A percentile compares a stretch with the other conserved stretches of the same genome.
These are phyloP conservation scores for Fusarium concolor DNA, from an alignment of 2,329 filamentous ascomycete genomes.

Conservation along the genomic window DNA sequence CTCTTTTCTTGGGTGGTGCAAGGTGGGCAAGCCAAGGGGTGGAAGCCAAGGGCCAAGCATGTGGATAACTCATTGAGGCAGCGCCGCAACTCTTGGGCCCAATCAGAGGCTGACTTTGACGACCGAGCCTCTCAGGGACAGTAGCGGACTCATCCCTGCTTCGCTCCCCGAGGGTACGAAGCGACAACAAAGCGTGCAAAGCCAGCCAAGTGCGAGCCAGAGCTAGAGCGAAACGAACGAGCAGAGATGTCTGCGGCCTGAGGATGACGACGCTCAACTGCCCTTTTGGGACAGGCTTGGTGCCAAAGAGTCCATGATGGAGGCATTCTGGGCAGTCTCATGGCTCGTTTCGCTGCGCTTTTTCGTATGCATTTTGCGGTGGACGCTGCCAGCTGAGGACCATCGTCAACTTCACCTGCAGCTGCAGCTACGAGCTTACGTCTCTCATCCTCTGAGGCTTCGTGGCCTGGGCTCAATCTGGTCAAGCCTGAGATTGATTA, in stretches of 20 bases:
- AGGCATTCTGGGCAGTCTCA: constrained; percentile 17
- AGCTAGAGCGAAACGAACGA: constrained; percentile 29
- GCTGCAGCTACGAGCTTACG: constrained; percentile 37
- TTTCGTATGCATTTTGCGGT: constrained; percentile 27
- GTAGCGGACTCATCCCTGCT: constrained; percentile 13
- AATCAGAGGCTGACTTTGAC: constrained; percentile 18
- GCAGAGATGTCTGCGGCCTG: constrained; percentile 42
- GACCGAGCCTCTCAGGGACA: constrained; percentile 30
- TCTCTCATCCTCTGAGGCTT: constrained; percentile 34
- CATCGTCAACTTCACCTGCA: constrained; percentile 31
- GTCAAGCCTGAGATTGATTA: constrained; percentile 43
- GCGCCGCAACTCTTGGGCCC: constrained; percentile 16
- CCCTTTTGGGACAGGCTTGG: constrained; percentile 40
- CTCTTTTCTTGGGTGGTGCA: constrained; percentile 45
- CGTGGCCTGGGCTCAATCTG: constrained; percentile 45
- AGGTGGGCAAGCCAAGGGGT: constrained; percentile 34
- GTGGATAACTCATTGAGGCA: constrained; percentile 38
- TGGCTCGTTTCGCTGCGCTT: constrained; percentile 26
- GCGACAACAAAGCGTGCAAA: constrained; percentile 3
- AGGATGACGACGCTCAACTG: constrained; percentile 49
- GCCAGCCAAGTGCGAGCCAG: neutral
- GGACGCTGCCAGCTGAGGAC: constrained; percentile 18
- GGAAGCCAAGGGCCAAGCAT: constrained; percentile 30
- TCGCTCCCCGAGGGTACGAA: constrained; percentile 22
- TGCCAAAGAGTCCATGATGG: constrained; percentile 38